Evolutionary conservation across 139 green algal genomes (phyloP).

Genomic region (Chlorella sp.): DNA sequence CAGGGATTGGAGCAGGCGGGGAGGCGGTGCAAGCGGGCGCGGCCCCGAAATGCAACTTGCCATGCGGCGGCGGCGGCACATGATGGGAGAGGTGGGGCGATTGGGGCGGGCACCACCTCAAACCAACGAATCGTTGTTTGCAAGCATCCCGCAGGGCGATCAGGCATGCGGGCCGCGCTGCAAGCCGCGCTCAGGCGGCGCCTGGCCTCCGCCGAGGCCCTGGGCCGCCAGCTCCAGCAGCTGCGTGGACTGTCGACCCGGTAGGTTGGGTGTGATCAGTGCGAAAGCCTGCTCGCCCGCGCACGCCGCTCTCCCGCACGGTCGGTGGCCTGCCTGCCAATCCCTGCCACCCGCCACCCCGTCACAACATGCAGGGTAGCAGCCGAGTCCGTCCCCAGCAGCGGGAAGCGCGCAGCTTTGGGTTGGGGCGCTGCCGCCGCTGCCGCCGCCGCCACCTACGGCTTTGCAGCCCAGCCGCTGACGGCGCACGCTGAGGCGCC

Average conservation of each 20-base stretch:
- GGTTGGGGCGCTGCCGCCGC: background rate
- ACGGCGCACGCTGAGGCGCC: constrained; percentile 24
- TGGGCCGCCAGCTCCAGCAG: background rate
- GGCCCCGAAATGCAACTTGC: no score
- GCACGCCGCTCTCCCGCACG: no score
- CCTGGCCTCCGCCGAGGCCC: background rate
- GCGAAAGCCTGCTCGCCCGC: no score
- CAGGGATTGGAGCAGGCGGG: no score
- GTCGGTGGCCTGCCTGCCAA: background rate
- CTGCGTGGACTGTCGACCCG: background rate
- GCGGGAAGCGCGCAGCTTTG: background rate
- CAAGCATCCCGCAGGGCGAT: background rate
- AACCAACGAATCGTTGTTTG: no score
- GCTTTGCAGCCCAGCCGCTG: constrained; percentile 3
- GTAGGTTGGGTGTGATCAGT: background rate
- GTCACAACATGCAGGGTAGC: background rate
- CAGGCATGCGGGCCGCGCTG: constrained; percentile 7
- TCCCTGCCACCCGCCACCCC: background rate
- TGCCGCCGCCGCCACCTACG: background rate
- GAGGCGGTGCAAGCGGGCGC: no score
- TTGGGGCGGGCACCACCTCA: no score
- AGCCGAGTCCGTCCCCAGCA: background rate
- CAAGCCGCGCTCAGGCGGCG: background rate
- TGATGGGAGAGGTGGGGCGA: no score
- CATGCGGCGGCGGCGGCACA: no score